These are phyloP conservation scores for Actinidia polygama DNA, from an alignment of 179 eudicot genomes.

Conservation along the genomic window DNA sequence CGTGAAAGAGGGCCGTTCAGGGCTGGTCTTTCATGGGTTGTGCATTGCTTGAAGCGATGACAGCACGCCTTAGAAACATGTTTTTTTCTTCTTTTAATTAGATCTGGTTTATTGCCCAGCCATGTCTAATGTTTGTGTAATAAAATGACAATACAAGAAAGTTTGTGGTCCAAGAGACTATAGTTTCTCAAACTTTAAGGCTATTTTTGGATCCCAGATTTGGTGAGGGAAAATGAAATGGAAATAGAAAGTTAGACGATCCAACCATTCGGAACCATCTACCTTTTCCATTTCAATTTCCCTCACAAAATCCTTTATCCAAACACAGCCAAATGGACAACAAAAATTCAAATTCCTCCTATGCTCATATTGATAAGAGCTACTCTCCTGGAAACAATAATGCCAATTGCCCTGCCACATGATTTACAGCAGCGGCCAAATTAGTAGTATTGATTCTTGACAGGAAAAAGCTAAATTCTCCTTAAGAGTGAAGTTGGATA, in stretches of 20 bases:
- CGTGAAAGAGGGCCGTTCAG: too few species aligned
- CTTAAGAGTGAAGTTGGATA: not conserved
- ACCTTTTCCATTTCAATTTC: too few species aligned
- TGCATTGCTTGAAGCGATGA: too few species aligned
- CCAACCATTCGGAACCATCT: too few species aligned
- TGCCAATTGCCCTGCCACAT: not conserved
- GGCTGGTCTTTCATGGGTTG: too few species aligned
- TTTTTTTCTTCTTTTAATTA: too few species aligned
- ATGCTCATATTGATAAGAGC: not conserved
- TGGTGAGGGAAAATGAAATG: not conserved
- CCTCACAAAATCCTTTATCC: too few species aligned
- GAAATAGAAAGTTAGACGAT: too few species aligned
- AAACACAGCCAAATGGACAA: too few species aligned
- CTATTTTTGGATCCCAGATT: not conserved
- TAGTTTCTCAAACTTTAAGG: too few species aligned
- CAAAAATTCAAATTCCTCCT: not conserved
- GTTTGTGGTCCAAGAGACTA: not conserved
- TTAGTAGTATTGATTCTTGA: not conserved
- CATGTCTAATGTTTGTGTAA: not conserved
- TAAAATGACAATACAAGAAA: not conserved
- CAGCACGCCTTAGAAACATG: too few species aligned
- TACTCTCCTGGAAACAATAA: not conserved
- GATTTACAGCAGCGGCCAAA: too few species aligned
- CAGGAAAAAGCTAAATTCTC: not conserved
- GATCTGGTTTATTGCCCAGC: not conserved